These are phyloP conservation scores for Candida palmyrensis DNA, from an alignment of 805 yeast species.

Conservation along the genomic window DNA sequence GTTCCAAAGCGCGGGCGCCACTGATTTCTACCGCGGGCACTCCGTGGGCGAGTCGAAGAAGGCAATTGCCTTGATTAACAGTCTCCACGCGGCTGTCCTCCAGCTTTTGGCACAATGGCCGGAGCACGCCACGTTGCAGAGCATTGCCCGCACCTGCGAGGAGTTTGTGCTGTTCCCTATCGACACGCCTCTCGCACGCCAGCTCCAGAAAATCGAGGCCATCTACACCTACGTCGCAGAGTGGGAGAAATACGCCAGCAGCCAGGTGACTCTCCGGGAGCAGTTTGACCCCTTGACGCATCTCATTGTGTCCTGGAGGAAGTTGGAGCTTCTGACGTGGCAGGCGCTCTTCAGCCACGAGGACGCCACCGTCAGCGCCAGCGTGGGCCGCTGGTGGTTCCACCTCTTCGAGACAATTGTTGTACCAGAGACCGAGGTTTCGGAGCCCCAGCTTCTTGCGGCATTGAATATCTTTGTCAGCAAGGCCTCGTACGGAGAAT, in stretches of 20 bases:
- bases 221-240: constrained; percentile 77
- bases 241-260: constrained; percentile 91
- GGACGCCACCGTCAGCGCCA: constrained; percentile 40
- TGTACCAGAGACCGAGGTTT: constrained; percentile 42
- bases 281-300: constrained; percentile 55
- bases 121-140: constrained; percentile 85
- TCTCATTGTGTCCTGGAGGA: constrained; percentile 87
- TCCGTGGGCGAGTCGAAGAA: constrained; percentile 54
- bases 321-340: constrained; percentile 84
- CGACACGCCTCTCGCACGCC: constrained; percentile 68
- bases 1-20: constrained; percentile 12
- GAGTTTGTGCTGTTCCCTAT: constrained; percentile 65
- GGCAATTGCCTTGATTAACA: constrained; percentile 48
- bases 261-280: constrained; percentile 58
- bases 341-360: constrained; percentile 66
- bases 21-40: constrained; percentile 60
- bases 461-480: constrained; percentile 74
- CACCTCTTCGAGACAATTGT: constrained; percentile 79
- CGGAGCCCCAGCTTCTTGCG: constrained; percentile 28
- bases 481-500: constrained; percentile 76
- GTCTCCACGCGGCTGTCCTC: constrained; percentile 40
- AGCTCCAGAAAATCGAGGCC: constrained; percentile 80
- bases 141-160: constrained; percentile 53
- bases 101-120: constrained; percentile 73
- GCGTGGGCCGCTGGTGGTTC: constrained; percentile 85